Conservation (phyloP, 148 eudicot genomes). For the Spergularia marina region DNA sequence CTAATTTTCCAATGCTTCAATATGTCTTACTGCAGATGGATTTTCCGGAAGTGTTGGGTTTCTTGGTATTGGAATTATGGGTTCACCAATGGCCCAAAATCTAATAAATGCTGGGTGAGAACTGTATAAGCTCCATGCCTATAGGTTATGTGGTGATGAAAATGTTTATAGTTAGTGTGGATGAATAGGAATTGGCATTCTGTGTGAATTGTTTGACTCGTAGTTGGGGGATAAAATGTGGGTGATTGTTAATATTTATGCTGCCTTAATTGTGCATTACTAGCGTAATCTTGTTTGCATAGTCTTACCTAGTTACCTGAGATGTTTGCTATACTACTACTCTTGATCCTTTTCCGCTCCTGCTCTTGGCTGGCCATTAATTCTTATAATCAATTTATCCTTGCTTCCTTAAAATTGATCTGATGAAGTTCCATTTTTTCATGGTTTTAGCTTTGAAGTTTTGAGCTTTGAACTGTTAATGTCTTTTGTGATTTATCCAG, state of each 20-base stretch:
- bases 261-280: not conserved
- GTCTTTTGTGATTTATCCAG: not conserved
- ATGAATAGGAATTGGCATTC: not conserved
- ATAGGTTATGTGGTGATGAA: not conserved
- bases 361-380: not conserved
- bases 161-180: conserved; percentile 8
- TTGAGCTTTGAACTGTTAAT: not conserved
- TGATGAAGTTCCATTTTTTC: not conserved
- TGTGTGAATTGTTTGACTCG: not conserved
- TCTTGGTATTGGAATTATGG: conserved; percentile 96
- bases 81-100: conserved; percentile 92
- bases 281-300: not conserved
- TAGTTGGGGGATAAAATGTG: not conserved
- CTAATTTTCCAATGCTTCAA: not conserved
- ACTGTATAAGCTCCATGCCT: not conserved
- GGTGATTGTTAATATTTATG: not conserved
- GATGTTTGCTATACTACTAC: not conserved
- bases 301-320: not conserved
- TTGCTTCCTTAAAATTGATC: not conserved
- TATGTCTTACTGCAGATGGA: conserved; percentile 45
- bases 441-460: not conserved
- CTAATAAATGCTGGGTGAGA: conserved; percentile 87
- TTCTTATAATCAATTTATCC: not conserved
- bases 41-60: conserved; percentile 69
- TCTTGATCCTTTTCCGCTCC: not conserved